Percentiles rank a stretch among this genome's conserved stretches.
Conservation (phyloP, 2,329 filamentous ascomycete genomes). For the Diaporthe caulivora region DNA sequence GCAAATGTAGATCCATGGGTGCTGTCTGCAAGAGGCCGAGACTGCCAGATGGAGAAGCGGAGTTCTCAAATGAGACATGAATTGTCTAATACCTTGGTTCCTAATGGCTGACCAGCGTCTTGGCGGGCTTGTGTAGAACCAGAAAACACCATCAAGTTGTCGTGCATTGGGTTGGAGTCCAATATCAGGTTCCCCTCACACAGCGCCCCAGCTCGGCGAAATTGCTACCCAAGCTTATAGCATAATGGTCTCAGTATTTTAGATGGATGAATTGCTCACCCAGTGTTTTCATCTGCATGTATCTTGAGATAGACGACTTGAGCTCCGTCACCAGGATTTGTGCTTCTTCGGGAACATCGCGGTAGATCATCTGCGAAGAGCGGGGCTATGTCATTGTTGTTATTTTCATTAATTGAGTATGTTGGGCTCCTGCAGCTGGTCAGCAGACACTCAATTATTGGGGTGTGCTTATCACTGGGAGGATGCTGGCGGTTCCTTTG, state of each 20-base stretch:
- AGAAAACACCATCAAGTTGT: neutral
- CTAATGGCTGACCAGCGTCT: slow-evolving; percentile 17
- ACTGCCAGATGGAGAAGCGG: slow-evolving; percentile 20
- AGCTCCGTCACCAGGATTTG: neutral
- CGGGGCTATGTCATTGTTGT: neutral
- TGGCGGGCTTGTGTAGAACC: slow-evolving; percentile 4
- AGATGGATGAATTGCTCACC: neutral
- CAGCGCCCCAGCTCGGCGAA: neutral
- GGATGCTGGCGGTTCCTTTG: neutral
- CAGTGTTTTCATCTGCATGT: neutral
- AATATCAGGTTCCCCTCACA: neutral
- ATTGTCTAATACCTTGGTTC: slow-evolving; percentile 5
- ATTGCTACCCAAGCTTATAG: neutral
- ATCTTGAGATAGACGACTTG: neutral
- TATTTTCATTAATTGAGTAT: neutral
- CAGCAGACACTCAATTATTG: neutral
- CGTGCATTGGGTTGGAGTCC: neutral
- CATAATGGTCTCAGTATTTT: neutral
- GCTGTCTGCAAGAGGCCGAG: slow-evolving; percentile 1
- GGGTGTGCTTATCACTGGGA: neutral
- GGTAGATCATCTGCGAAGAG: neutral
- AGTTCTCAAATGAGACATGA: neutral
- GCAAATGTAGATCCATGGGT: slow-evolving; percentile 9
- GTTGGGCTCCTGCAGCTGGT: neutral
- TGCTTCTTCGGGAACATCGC: neutral